These are phyloP conservation scores for Fusarium praegraminearum DNA, from an alignment of 2,329 filamentous ascomycete species.

Conservation along the genomic window DNA sequence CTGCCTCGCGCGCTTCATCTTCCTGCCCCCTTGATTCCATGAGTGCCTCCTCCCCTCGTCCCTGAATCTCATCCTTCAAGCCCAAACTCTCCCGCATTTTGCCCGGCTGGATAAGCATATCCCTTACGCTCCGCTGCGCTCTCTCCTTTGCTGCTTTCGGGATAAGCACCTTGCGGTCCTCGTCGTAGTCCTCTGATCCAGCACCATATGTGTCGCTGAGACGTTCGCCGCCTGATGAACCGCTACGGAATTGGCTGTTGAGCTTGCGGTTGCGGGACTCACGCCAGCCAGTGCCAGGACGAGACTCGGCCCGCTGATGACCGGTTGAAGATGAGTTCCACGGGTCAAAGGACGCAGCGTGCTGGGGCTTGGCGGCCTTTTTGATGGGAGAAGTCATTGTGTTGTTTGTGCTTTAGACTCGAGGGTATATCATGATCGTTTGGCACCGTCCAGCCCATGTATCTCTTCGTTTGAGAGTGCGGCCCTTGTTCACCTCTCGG, in stretches of 20 bases:
- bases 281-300: conserved; percentile 75
- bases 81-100: conserved; percentile 54
- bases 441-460: background rate
- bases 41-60: conserved; percentile 43
- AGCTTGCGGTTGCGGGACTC: conserved; percentile 77
- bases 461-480: background rate
- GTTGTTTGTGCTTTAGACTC: background rate
- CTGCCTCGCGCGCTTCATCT: conserved; percentile 62
- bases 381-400: conserved; percentile 28
- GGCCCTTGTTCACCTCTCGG: background rate
- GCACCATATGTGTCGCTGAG: conserved; percentile 74
- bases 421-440: background rate
- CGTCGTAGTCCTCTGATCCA: conserved; percentile 68
- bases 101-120: conserved; percentile 65
- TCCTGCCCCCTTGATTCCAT: conserved; percentile 55
- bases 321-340: conserved; percentile 82
- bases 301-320: conserved; percentile 81
- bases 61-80: background rate
- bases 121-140: conserved; percentile 60
- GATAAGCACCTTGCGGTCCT: conserved; percentile 58
- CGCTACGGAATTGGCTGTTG: conserved; percentile 72
- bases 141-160: conserved; percentile 57
- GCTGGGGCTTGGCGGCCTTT: conserved; percentile 57
- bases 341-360: conserved; percentile 67
- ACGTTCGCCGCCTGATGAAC: conserved; percentile 67